Percentiles rank a stretch among this genome's conserved stretches.
Conservation (phyloP, 2,329 filamentous ascomycete species). For the Aspergillus novofumigatus region DNA sequence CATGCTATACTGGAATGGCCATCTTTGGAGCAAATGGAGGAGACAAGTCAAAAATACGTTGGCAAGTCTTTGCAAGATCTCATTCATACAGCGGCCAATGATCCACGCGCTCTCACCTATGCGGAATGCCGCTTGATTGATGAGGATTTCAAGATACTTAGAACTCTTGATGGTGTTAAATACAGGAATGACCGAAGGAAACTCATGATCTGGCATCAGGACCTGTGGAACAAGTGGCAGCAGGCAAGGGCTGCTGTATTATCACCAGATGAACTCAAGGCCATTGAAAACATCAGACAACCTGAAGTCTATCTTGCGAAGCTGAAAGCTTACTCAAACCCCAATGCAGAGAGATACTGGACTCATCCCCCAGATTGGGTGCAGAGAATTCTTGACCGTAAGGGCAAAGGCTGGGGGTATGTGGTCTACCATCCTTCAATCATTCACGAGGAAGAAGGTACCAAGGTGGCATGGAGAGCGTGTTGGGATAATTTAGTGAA, state of each 20-base stretch:
- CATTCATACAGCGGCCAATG: slow-evolving; percentile 4
- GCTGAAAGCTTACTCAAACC: neutral
- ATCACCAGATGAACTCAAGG: neutral
- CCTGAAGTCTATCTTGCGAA: neutral
- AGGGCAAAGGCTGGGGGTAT: slow-evolving; percentile 4
- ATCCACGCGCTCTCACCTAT: slow-evolving; percentile 5
- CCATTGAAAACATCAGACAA: neutral
- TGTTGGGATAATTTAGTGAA: neutral
- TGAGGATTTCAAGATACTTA: slow-evolving; percentile 4
- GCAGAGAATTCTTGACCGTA: slow-evolving; percentile 2
- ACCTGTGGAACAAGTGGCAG: neutral
- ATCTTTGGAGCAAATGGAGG: slow-evolving; percentile 7
- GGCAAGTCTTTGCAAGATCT: slow-evolving; percentile 2
- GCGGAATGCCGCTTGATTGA: slow-evolving; percentile 3
- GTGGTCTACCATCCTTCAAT: neutral
- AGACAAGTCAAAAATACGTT: slow-evolving; percentile 2
- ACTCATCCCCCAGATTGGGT: neutral
- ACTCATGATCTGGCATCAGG: neutral
- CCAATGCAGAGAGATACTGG: neutral
- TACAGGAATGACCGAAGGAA: neutral
- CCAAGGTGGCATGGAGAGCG: neutral
- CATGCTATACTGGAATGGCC: slow-evolving; percentile 11
- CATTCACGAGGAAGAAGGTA: neutral
- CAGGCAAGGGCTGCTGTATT: neutral
- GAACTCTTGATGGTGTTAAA: neutral